Evolutionary conservation across 441 rosid species (phyloP).

Genomic region (Metrosideros polymorpha): DNA sequence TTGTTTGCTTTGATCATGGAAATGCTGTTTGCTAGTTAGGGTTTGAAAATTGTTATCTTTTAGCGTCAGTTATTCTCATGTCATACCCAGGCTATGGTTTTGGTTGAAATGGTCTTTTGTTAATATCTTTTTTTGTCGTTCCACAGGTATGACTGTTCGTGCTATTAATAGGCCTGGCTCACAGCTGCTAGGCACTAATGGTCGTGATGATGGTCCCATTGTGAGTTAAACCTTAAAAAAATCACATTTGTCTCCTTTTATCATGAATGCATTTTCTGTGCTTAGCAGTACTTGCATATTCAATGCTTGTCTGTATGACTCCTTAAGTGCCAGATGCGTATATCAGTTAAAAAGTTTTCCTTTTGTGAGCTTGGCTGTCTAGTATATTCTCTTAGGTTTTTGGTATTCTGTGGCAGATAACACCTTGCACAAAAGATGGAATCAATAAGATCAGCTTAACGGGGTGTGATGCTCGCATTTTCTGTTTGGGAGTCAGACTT

Average conservation of each 20-base stretch:
- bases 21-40: not conserved
- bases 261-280: not conserved
- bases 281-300: not conserved
- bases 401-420: slow-evolving; percentile 46
- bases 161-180: slow-evolving; percentile 85
- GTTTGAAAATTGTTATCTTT: not conserved
- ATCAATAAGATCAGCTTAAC: slow-evolving; percentile 65
- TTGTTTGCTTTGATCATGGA: not conserved
- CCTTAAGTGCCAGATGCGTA: not conserved
- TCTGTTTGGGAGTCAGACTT: slow-evolving; percentile 90
- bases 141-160: slow-evolving; percentile 55
- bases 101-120: not conserved
- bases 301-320: not conserved
- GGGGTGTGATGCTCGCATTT: slow-evolving; percentile 70
- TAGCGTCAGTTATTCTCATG: not conserved
- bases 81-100: not conserved
- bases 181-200: slow-evolving; percentile 85
- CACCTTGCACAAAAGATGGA: slow-evolving; percentile 63
- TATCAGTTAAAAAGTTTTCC: not conserved
- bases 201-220: slow-evolving; percentile 97
- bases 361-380: not conserved
- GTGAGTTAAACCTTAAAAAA: slow-evolving; percentile 35
- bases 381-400: not conserved
- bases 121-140: not conserved
- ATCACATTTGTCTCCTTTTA: not conserved